Base-by-base conservation (phyloP, 306 rosid species). In the Elaeagnus macrophylla region DNA sequence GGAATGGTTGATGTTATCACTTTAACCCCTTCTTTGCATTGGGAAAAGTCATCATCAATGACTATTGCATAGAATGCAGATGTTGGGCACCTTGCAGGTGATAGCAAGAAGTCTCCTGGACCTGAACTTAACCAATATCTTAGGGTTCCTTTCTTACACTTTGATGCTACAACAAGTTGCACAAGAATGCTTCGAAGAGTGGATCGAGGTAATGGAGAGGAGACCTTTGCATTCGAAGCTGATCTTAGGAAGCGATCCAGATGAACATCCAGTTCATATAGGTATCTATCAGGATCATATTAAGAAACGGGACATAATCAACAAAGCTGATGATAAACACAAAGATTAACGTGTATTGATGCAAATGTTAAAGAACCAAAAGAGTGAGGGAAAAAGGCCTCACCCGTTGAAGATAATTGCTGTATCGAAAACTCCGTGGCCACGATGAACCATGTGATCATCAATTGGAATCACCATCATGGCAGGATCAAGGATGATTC, bases 401-500 rank as follows among this genome's bases (percentile, higher is more conserved):
- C 18, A 91, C 97, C 96, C 95, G 8, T 84, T 57, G 25, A 82
- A 60, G 56, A 86, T 59, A 67, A 84, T 54, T 0, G 86, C 94
- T 9, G 95, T 90, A 57, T 90, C 97, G 54, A 90, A 86, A 65
- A 90, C 95, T 57, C 95, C 97, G 37, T 90, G 97, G 43, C 97
- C 95, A 53, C 95, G 72, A 18, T 90, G 97, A 57, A 90, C 88
- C 95, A 90, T 83, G 75, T 83, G 97, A 65, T 90, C 97, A 58
- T 86, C 97, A 62, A 86, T 70, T 17, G 94, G 94, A 52, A 90
- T 76, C 44, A 86, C 80, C 97, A 90, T 90, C 65, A 77, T 66
- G 57, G 88, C 83, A 18, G 96, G 97, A 73, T 87, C 97, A 58
- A 83, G 88, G 65, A 73, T 73, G 61, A 91, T 87, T 53, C 97